Base-by-base conservation (phyloP, 306 rosid species). In the Astragalus membranaceus region DNA sequence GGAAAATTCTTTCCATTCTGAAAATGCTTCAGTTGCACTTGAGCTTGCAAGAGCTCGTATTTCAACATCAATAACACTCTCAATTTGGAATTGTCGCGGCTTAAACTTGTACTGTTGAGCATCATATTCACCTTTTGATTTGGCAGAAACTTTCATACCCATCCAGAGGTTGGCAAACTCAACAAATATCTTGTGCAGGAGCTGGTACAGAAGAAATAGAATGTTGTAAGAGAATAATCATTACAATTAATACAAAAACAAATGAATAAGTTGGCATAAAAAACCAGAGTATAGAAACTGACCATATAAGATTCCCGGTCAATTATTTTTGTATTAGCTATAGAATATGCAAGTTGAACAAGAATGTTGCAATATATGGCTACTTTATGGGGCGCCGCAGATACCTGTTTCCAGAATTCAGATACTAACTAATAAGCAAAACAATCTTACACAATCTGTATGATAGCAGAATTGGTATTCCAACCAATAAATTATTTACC, bases 101-200 rank as follows among this genome's bases (percentile, higher is more conserved):
- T 77, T 90, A 58, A 90, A 88, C 79, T 85, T 90, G 89, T 78
- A 90, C 72, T 74, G 80, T 74, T 84, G 88, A 39, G 97, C 82
- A 51, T 82, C 80, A 59, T 32, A 7, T 47, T 90, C 90, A 39
- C 88, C 86, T 73, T 72, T 81, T 67, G 86, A 77, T 64, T 81
- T 94, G 8, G 78, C 68, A 32, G 76, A 61, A 65, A 63, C 79
- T 84, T 87, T 90, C 83, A 80, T 77, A 20, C 72, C 49, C 83
- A 80, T 84, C 97, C 97, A 94, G 56, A 83, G 82, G 47, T 71
- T 61, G 46, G 97, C 76, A 85, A 89, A 87, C 74, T 74, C 80
- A 1, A 79, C 74, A 77, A 90, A 88, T 55, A 86, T 82, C 70
- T 80, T 84, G 33, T 77, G 90, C 88, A 88, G 78, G 42, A 88